A percentile compares a stretch with the other conserved stretches of the same genome.
phyloP scores from a whole-genome alignment of 1,284 basidiomycete genomes.

The Irpex sp. region DNA sequence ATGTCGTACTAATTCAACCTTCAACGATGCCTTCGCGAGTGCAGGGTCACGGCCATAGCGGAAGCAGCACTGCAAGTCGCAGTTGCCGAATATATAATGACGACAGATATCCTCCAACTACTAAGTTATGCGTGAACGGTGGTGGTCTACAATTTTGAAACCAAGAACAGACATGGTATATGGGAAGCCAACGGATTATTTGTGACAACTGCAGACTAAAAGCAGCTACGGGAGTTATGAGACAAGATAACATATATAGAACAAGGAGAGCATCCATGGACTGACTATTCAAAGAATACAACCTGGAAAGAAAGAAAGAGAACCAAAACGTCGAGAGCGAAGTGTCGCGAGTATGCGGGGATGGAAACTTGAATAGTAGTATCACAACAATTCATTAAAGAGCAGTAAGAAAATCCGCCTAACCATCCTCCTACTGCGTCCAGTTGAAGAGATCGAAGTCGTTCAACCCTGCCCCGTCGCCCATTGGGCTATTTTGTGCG shows the following conservation, averaged over 20 bases:
- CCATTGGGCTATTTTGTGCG: constrained; percentile 19
- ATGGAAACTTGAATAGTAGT: constrained; percentile 2
- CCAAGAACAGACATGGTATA: background rate
- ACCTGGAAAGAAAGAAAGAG: background rate
- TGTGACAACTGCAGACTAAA: background rate
- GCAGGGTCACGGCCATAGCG: background rate
- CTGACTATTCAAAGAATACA: constrained; percentile 7
- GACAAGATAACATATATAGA: constrained; percentile 4
- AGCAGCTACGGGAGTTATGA: constrained; percentile 1
- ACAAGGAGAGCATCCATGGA: constrained; percentile 5
- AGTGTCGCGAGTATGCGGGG: background rate
- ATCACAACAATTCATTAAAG: constrained; percentile 7
- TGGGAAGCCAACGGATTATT: background rate
- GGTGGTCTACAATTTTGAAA: background rate
- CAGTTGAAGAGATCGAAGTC: constrained; percentile 27
- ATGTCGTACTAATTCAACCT: background rate
- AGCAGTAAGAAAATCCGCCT: constrained; percentile 1
- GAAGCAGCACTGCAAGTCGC: constrained; percentile 9
- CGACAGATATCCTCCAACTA: background rate
- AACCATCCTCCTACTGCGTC: constrained; percentile 16
- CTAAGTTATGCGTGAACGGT: background rate
- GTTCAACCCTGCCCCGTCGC: constrained; percentile 18
- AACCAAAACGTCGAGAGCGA: background rate
- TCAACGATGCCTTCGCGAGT: too few species aligned
- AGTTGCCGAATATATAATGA: constrained; percentile 5